Conservation (phyloP, 805 yeast genomes). For the Blastobotrys americana region DNA sequence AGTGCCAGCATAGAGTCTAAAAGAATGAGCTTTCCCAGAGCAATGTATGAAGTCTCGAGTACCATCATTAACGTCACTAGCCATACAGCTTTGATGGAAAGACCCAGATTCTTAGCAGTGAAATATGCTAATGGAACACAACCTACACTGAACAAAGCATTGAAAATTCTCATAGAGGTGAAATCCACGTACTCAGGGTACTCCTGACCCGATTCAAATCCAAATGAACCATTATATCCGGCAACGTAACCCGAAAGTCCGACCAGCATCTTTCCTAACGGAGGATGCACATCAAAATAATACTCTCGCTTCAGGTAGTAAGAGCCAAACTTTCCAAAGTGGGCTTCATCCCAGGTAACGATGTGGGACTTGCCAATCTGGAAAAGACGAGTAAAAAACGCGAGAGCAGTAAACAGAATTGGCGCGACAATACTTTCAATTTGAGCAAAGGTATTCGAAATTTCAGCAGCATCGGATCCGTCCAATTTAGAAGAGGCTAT, state of each 20-base stretch:
- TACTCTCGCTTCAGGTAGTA: slow-evolving; percentile 82
- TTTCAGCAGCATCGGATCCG: background rate
- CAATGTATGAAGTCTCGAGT: slow-evolving; percentile 74
- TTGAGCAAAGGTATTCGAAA: slow-evolving; percentile 12
- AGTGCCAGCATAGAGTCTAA: slow-evolving; percentile 87
- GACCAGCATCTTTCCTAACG: slow-evolving; percentile 87
- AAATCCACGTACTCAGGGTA: slow-evolving; percentile 76
- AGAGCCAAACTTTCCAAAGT: slow-evolving; percentile 94
- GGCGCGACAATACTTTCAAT: slow-evolving; percentile 37
- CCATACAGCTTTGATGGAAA: slow-evolving; percentile 65
- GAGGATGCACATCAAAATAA: slow-evolving; percentile 97
- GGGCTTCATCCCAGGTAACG: slow-evolving; percentile 97
- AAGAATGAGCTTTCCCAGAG: slow-evolving; percentile 81
- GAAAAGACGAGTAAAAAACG: slow-evolving; percentile 52
- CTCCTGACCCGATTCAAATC: slow-evolving; percentile 70
- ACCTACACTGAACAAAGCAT: slow-evolving; percentile 74
- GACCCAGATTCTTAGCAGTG: slow-evolving; percentile 71
- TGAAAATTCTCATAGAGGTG: slow-evolving; percentile 76
- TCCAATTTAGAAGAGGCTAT: background rate
- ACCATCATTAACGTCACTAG: slow-evolving; percentile 64
- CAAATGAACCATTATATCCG: slow-evolving; percentile 83
- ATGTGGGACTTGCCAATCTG: slow-evolving; percentile 58
- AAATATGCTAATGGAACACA: slow-evolving; percentile 84
- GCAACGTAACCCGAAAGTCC: slow-evolving; percentile 83
- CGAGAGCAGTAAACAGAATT: slow-evolving; percentile 38